phyloP scores from a whole-genome alignment of 2,329 filamentous ascomycete genomes.

The Purpureocillium takamizusanense region DNA sequence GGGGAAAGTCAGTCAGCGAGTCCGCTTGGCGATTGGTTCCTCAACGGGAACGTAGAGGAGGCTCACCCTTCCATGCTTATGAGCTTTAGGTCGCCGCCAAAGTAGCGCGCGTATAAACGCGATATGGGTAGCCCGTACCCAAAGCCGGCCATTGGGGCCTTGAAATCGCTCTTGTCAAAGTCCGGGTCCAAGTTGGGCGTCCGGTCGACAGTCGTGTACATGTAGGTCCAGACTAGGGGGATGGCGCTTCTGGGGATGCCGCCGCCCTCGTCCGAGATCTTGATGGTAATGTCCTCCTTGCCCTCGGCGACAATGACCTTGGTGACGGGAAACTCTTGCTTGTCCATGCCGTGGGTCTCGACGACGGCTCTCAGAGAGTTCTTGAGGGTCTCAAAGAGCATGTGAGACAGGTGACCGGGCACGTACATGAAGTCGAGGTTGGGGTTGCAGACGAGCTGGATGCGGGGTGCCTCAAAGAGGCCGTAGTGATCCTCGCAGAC shows the following conservation, averaged over 20 bases:
- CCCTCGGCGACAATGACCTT: constrained; percentile 97
- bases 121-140: constrained; percentile 97
- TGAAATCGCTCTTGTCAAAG: constrained; percentile 98
- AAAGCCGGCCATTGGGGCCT: constrained; percentile 97
- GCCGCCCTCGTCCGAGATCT: constrained; percentile 92
- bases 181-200: constrained; percentile 93
- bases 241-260: constrained; percentile 90
- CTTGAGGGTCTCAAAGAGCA: constrained; percentile 98
- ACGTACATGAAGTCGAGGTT: constrained; percentile 99
- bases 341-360: constrained; percentile 88
- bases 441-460: constrained; percentile 91
- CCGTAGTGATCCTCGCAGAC: constrained; percentile 99
- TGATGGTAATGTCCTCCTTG: constrained; percentile 98
- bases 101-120: constrained; percentile 89
- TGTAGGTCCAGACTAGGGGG: constrained; percentile 98
- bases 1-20: constrained; percentile 9
- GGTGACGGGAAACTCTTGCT: constrained; percentile 90
- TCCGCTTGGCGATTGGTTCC: too few relatives aligned
- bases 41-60: constrained; percentile 6
- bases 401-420: constrained; percentile 95
- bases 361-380: constrained; percentile 96
- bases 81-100: constrained; percentile 91
- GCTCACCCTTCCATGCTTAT: constrained; percentile 98
- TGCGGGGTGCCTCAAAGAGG: constrained; percentile 90
- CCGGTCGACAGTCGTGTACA: constrained; percentile 98